Evolutionary conservation across 2,329 filamentous ascomycete species (phyloP).

Genomic region (Neophaeococcomyces mojaviensis): DNA sequence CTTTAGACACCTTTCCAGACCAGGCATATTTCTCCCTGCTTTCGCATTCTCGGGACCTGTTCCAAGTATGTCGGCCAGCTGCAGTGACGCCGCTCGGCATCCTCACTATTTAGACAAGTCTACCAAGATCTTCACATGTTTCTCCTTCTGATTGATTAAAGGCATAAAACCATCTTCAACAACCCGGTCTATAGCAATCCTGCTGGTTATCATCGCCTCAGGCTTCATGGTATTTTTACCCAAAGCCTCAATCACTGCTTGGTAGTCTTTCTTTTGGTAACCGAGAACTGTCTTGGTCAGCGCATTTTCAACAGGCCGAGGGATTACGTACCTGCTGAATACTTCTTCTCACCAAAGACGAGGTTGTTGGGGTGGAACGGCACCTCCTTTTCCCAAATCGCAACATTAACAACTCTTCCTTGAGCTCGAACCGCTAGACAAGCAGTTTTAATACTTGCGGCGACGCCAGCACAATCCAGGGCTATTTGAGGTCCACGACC

Average conservation of each 20-base stretch:
- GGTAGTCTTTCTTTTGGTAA: constrained; percentile 48
- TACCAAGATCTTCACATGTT: constrained; percentile 57
- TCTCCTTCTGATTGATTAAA: constrained; percentile 49
- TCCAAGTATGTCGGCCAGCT: background rate
- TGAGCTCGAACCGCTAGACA: constrained; percentile 44
- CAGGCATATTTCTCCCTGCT: no score
- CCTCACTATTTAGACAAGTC: constrained; percentile 8
- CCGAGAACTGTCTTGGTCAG: constrained; percentile 29
- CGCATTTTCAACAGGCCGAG: background rate
- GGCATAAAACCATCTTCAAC: constrained; percentile 52
- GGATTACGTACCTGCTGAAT: constrained; percentile 35
- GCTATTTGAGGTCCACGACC: constrained; percentile 48
- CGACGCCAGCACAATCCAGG: constrained; percentile 57
- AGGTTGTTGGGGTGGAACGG: constrained; percentile 48
- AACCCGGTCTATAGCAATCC: constrained; percentile 48
- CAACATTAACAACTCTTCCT: constrained; percentile 57
- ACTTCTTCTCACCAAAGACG: constrained; percentile 47
- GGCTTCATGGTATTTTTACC: constrained; percentile 44
- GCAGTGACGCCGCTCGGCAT: background rate
- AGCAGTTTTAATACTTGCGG: constrained; percentile 40
- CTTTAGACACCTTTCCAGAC: no score
- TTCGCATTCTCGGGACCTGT: no score
- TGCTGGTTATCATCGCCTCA: constrained; percentile 53
- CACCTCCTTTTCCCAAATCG: constrained; percentile 54
- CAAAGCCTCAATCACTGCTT: constrained; percentile 48